A percentile compares a stretch with the other conserved stretches of the same genome.
These are phyloP conservation scores for Balansia obtecta DNA, from an alignment of 2,329 filamentous ascomycete genomes.

Conservation along the genomic window DNA sequence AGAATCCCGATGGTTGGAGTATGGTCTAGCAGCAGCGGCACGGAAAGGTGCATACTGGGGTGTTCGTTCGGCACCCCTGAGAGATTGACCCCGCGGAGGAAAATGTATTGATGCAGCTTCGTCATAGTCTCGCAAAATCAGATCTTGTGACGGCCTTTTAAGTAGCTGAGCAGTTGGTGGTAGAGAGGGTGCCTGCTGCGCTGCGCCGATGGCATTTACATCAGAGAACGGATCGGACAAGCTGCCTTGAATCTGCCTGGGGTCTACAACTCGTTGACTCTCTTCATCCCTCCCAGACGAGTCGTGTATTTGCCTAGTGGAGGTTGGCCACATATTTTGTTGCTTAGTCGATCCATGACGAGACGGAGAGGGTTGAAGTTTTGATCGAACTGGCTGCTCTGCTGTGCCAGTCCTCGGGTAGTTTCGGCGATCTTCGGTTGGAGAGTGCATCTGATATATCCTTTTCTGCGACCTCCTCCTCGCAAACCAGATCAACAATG, in stretches of 20 bases:
- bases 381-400: not conserved
- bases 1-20: constrained; percentile 25
- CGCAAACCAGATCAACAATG: constrained; percentile 39
- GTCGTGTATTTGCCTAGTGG: not conserved
- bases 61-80: constrained; percentile 16
- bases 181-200: constrained; percentile 1
- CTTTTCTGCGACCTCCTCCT: constrained; percentile 21
- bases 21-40: constrained; percentile 22
- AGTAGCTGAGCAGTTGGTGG: constrained; percentile 2
- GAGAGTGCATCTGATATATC: not conserved
- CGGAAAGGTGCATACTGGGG: constrained; percentile 15
- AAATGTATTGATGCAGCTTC: constrained; percentile 26
- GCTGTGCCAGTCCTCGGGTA: not conserved
- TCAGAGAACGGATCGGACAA: constrained; percentile 34
- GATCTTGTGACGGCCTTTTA: not conserved
- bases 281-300: not conserved
- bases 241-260: not conserved
- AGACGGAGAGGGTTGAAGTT: not conserved
- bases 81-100: constrained; percentile 35
- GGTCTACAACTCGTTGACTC: not conserved
- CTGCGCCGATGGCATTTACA: constrained; percentile 27
- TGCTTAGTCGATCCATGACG: not conserved
- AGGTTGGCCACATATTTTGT: not conserved
- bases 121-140: constrained; percentile 3
- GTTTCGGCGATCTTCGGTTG: not conserved